These are phyloP conservation scores for Phlegmacium glaucopus DNA, from an alignment of 768 basidiomycete genomes.

Conservation along the genomic window DNA sequence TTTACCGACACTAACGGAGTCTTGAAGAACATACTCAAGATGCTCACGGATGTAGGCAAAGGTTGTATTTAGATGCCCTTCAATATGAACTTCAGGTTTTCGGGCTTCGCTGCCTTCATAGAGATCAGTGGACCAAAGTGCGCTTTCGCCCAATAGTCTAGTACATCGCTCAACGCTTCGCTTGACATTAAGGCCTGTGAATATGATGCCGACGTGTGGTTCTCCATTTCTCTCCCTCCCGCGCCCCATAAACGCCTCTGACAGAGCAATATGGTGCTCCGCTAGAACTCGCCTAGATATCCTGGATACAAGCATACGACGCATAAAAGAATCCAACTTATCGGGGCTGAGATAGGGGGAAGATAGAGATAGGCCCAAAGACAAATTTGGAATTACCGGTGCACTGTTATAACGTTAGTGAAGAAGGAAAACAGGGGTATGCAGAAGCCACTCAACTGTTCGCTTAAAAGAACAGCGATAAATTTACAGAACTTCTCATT, in stretches of 20 bases:
- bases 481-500: slow-evolving; percentile 81
- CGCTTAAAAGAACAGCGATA: slow-evolving; percentile 56
- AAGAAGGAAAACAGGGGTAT: slow-evolving; percentile 1
- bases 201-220: slow-evolving; percentile 82
- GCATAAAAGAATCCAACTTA: slow-evolving; percentile 81
- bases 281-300: slow-evolving; percentile 87
- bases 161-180: slow-evolving; percentile 70
- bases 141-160: slow-evolving; percentile 47
- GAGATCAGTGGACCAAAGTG: slow-evolving; percentile 39
- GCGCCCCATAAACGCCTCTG: slow-evolving; percentile 47
- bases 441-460: slow-evolving; percentile 58
- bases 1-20: background rate
- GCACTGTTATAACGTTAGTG: slow-evolving; percentile 39
- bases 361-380: slow-evolving; percentile 80
- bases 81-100: slow-evolving; percentile 67
- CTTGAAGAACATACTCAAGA: slow-evolving; percentile 56
- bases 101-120: slow-evolving; percentile 18
- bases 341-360: slow-evolving; percentile 78
- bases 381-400: slow-evolving; percentile 75
- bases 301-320: slow-evolving; percentile 86
- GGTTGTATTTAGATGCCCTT: slow-evolving; percentile 65
- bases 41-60: slow-evolving; percentile 89
- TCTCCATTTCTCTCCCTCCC: slow-evolving; percentile 35
- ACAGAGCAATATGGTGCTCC: slow-evolving; percentile 85
- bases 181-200: slow-evolving; percentile 67